A percentile compares a stretch with the other conserved stretches of the same genome.
phyloP scores from a whole-genome alignment of 768 basidiomycete genomes.

The Rhodotorula kratochvilovae region DNA sequence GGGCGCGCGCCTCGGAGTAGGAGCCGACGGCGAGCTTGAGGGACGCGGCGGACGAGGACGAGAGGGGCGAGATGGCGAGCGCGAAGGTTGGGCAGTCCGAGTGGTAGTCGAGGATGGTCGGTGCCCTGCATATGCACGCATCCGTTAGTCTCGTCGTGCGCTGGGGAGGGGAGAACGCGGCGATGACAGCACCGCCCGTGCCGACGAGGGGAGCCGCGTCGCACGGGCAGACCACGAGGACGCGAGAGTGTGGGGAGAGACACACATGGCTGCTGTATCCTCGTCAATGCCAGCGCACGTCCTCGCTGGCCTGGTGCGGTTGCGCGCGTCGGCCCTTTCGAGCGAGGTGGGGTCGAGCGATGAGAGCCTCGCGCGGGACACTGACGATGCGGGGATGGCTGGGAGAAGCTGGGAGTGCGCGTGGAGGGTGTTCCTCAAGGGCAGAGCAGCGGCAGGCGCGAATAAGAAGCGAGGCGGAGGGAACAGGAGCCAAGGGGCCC shows the following conservation, averaged over 20 bases:
- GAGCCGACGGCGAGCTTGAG: slow-evolving; percentile 79
- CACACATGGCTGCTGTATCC: background rate
- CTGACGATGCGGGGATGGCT: no score
- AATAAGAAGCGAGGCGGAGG: no score
- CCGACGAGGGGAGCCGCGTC: background rate
- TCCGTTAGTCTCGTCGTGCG: background rate
- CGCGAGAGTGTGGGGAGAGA: background rate
- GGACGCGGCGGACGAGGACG: slow-evolving; percentile 14
- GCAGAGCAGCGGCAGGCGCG: no score
- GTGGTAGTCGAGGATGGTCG: slow-evolving; percentile 37
- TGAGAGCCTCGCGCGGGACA: no score
- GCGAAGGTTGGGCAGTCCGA: slow-evolving; percentile 35
- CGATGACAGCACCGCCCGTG: slow-evolving; percentile 1
- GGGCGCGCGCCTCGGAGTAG: slow-evolving; percentile 66
- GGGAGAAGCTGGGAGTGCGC: no score
- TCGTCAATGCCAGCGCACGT: no score
- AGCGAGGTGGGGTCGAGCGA: no score
- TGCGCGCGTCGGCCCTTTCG: no score
- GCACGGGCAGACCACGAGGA: no score
- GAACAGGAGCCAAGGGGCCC: no score
- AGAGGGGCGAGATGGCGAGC: slow-evolving; percentile 38
- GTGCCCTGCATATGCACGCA: slow-evolving; percentile 11
- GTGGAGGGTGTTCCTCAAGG: no score
- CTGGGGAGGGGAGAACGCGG: background rate
- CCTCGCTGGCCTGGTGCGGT: no score